Evolutionary conservation across 2,329 filamentous ascomycete genomes (phyloP), one percentile per base, ranked within the genome.

Genomic region (Penicillium sp.): DNA sequence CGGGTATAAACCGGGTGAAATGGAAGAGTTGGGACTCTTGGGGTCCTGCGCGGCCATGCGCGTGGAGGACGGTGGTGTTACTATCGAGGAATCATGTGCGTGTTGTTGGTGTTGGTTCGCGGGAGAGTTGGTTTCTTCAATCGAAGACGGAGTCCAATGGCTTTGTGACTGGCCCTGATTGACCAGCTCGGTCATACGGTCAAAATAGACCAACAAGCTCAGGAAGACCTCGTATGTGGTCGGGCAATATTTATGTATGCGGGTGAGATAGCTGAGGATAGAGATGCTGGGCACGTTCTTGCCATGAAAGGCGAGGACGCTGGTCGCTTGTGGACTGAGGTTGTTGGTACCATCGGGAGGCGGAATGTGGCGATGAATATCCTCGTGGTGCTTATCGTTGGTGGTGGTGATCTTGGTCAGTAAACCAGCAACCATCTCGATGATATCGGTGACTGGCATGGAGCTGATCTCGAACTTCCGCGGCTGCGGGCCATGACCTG

Each of bases 141-240:
- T 54, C 12, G 58, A 46, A 2, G 57, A 42, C 10, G 60, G 57
- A 43, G 61, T 59, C 51, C 64, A 63, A 46, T 61, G 62, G 44
- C 55, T 58, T 33, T 62, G 59, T 70, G 88, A 81, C 6, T 91
- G 88, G 51, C 87, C 81, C 37, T 88, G 87, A 68, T 97, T 97
- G 52, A 97, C 91, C 52, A 91, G 84, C 71, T 97, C 94, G 36
- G 93, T 97, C 94, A 99, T 99, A 56, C 94, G 89, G 71, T 99
- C 94, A 74, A 99, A 99, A 74, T 97, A 99, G 26, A 99, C 92
- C 49, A 99, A 77, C 65, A 99, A 75, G 68, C 92, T 97, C 54
- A 99, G 77, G 68, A 99, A 99, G 0, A 99, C 94, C 73, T 99
- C 94, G 69, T 96, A 99, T 0, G 94, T 97, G 5, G 94, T 97